These are phyloP conservation scores for Podila clonocystis DNA, from an alignment of 192 early-diverging fungal species.

Conservation along the genomic window DNA sequence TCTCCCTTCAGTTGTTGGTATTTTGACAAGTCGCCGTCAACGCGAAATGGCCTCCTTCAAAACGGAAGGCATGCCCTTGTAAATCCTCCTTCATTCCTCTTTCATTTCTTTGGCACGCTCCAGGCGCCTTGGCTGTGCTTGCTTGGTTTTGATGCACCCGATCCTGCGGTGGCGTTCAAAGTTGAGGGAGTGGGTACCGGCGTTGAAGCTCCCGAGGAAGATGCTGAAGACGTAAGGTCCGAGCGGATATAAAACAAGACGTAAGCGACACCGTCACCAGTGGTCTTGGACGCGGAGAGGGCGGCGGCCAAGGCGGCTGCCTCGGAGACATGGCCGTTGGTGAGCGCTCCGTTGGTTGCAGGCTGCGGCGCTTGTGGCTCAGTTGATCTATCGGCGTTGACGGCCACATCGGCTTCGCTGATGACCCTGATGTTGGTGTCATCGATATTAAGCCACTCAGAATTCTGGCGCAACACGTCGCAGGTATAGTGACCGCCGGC, in stretches of 20 bases:
- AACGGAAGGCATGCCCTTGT: background rate
- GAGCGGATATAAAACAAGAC: conserved; percentile 78
- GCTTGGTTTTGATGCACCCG: conserved; percentile 14
- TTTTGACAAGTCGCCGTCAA: too few species aligned
- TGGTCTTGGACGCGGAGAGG: conserved; percentile 31
- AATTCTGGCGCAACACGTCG: conserved; percentile 77
- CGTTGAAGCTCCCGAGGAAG: conserved; percentile 1
- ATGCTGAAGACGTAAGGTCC: conserved; percentile 23
- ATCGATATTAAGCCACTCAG: conserved; percentile 93
- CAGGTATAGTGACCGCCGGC: conserved; percentile 98
- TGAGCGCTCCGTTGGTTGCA: conserved; percentile 16
- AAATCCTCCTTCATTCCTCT: background rate
- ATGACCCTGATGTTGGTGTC: conserved; percentile 79
- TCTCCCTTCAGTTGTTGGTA: too few species aligned
- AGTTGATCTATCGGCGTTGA: conserved; percentile 11
- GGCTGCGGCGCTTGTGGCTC: background rate
- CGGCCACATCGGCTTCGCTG: conserved; percentile 67
- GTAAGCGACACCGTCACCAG: conserved; percentile 76
- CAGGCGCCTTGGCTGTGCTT: background rate
- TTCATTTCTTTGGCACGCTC: background rate
- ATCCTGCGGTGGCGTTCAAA: background rate
- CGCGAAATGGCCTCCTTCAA: too few species aligned
- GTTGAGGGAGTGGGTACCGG: background rate
- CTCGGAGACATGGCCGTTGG: conserved; percentile 29
- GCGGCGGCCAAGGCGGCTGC: conserved; percentile 40